phyloP scores from a whole-genome alignment of 2,329 filamentous ascomycete species.

The Phyllosticta capitalensis region DNA sequence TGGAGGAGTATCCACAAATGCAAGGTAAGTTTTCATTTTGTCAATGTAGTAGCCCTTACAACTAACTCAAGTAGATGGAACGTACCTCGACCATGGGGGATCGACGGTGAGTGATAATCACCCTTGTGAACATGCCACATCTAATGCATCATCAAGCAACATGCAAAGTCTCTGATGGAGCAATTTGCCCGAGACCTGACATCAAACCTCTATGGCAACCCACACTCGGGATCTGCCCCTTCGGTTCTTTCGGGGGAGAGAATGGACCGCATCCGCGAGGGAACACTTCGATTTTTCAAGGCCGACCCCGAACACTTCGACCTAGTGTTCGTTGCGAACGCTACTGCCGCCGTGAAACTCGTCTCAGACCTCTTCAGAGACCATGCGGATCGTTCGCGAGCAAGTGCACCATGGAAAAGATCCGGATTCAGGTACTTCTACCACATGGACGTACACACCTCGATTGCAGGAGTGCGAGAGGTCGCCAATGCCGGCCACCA shows the following conservation, averaged over 20 bases:
- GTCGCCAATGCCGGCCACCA: slow-evolving; percentile 50
- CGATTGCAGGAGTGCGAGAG: slow-evolving; percentile 69
- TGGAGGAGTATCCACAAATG: slow-evolving; percentile 33
- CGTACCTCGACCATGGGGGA: slow-evolving; percentile 50
- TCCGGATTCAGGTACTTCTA: slow-evolving; percentile 76
- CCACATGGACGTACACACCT: slow-evolving; percentile 78
- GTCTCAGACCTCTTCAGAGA: slow-evolving; percentile 69
- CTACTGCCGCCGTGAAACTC: slow-evolving; percentile 82
- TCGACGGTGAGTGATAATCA: slow-evolving; percentile 25
- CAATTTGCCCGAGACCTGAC: slow-evolving; percentile 64
- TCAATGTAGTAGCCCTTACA: too few species aligned
- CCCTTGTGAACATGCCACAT: not conserved
- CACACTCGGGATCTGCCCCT: slow-evolving; percentile 70
- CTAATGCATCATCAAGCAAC: slow-evolving; percentile 49
- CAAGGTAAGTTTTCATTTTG: not conserved
- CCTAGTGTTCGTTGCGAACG: slow-evolving; percentile 83
- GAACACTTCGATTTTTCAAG: slow-evolving; percentile 65
- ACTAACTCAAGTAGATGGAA: slow-evolving; percentile 13
- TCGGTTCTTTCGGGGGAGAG: slow-evolving; percentile 63
- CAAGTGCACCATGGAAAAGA: slow-evolving; percentile 29
- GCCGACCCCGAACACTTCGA: slow-evolving; percentile 77
- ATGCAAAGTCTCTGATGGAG: slow-evolving; percentile 69
- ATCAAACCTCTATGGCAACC: slow-evolving; percentile 75
- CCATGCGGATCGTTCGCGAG: slow-evolving; percentile 37
- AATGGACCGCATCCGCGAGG: slow-evolving; percentile 47